These are phyloP conservation scores for Phytophthora capsici DNA, from an alignment of 352 stramenopile species.

Conservation along the genomic window DNA sequence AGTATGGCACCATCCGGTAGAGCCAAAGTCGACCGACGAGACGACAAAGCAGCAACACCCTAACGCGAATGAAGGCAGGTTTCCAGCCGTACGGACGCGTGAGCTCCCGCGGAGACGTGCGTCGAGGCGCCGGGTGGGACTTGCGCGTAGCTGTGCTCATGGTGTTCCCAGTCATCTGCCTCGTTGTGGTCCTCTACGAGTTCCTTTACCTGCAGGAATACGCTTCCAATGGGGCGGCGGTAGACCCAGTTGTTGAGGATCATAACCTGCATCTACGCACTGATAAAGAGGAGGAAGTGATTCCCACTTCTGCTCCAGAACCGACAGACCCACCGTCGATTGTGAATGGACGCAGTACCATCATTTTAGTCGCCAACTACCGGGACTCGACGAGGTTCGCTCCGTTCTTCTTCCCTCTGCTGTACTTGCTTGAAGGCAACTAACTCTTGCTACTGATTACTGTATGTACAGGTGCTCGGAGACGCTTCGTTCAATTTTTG, in stretches of 20 bases:
- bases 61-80: constrained; percentile 25
- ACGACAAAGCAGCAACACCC: constrained; percentile 7
- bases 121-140: constrained; percentile 51
- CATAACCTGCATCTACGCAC: constrained; percentile 35
- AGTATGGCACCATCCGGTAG: background rate
- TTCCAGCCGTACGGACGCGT: constrained; percentile 69
- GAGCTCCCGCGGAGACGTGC: constrained; percentile 51
- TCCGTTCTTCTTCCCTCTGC: background rate
- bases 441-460: constrained; percentile 2
- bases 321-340: constrained; percentile 39
- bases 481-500: constrained; percentile 82
- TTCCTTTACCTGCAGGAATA: constrained; percentile 83
- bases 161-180: constrained; percentile 69
- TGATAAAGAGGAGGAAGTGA: constrained; percentile 25
- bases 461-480: constrained; percentile 55
- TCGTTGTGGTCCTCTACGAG: constrained; percentile 82
- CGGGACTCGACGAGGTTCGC: constrained; percentile 71
- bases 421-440: background rate
- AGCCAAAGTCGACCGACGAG: constrained; percentile 14
- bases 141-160: constrained; percentile 68
- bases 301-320: constrained; percentile 8
- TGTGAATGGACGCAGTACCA: constrained; percentile 71
- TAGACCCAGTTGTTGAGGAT: constrained; percentile 36
- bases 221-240: constrained; percentile 41
- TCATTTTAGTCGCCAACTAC: constrained; percentile 85